A percentile compares a stretch with the other conserved stretches of the same genome.
These are phyloP conservation scores for Cercophora newfieldiana DNA, from an alignment of 495 filamentous ascomycete species.

Conservation along the genomic window DNA sequence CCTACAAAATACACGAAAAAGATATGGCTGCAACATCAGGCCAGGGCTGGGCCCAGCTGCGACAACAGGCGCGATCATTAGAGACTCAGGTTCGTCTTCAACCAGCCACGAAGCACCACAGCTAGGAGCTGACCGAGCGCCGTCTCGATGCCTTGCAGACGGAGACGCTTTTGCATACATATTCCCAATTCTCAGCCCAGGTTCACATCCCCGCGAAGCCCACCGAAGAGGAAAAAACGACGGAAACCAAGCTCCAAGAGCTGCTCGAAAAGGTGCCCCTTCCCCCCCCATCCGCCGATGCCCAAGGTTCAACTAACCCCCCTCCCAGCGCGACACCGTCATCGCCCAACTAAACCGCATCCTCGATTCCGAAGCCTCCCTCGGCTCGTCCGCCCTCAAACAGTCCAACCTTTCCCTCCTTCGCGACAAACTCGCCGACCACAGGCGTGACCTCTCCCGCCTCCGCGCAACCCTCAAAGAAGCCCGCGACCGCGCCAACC, in stretches of 20 bases:
- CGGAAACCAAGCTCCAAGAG: conserved; percentile 80
- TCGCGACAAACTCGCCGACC: conserved; percentile 83
- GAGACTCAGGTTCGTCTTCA: conserved; percentile 80
- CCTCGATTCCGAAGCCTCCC: conserved; percentile 89
- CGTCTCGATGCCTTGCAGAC: conserved; percentile 57
- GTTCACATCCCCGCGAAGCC: conserved; percentile 78
- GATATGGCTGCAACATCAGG: conserved; percentile 73
- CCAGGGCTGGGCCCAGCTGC: conserved; percentile 89
- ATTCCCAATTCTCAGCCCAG: conserved; percentile 88
- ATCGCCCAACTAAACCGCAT: conserved; percentile 83
- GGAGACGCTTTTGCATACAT: conserved; percentile 88
- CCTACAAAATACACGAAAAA: neutral
- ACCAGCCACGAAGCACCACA: neutral
- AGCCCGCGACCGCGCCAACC: conserved; percentile 80
- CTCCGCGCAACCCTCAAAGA: conserved; percentile 67
- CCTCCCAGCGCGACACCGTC: conserved; percentile 70
- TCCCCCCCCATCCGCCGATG: neutral
- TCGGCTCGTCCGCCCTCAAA: conserved; percentile 87
- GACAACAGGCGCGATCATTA: conserved; percentile 85
- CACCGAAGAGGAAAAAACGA: conserved; percentile 77
- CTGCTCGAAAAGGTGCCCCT: conserved; percentile 69
- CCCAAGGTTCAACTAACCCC: conserved; percentile 15
- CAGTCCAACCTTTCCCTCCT: conserved; percentile 92
- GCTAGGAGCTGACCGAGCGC: neutral
- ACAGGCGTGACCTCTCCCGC: conserved; percentile 77